These are phyloP conservation scores for Angomonas deanei DNA, from an alignment of 208 protist genomes.

Conservation along the genomic window DNA sequence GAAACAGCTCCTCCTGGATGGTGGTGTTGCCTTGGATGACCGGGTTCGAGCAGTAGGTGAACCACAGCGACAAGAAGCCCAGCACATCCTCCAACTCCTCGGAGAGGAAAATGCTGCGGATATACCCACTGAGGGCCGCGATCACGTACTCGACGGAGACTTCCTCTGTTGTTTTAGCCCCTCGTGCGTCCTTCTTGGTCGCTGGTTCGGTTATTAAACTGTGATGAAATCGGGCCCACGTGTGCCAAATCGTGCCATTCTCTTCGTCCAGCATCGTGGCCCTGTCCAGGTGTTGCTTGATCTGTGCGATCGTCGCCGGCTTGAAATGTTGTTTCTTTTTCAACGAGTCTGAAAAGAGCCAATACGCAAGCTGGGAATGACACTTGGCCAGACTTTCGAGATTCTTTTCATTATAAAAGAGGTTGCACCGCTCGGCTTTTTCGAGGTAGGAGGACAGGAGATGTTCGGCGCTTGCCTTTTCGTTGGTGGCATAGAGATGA, in stretches of 20 bases:
- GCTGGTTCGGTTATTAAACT: slow-evolving; percentile 33
- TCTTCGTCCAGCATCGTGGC: slow-evolving; percentile 82
- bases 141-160: slow-evolving; percentile 57
- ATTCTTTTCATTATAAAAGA: background rate
- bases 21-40: slow-evolving; percentile 47
- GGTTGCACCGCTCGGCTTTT: slow-evolving; percentile 2
- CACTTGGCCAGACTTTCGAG: slow-evolving; percentile 64
- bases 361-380: slow-evolving; percentile 79
- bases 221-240: slow-evolving; percentile 96
- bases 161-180: background rate
- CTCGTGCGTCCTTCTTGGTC: background rate
- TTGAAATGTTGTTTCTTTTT: slow-evolving; percentile 5
- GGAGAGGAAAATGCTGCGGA: slow-evolving; percentile 83
- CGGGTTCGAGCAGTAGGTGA: slow-evolving; percentile 82
- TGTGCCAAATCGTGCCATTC: slow-evolving; percentile 98
- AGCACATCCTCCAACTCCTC: slow-evolving; percentile 96
- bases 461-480: slow-evolving; percentile 58
- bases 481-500: slow-evolving; percentile 82
- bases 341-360: slow-evolving; percentile 44
- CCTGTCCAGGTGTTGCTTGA: slow-evolving; percentile 57
- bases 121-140: slow-evolving; percentile 93
- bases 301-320: slow-evolving; percentile 15
- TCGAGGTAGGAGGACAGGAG: slow-evolving; percentile 70
- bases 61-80: slow-evolving; percentile 98
- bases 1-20: slow-evolving; percentile 85